Evolutionary conservation across 768 basidiomycete genomes (phyloP), one percentile per base, ranked within the genome.

Genomic region (Roridomyces roridus): DNA sequence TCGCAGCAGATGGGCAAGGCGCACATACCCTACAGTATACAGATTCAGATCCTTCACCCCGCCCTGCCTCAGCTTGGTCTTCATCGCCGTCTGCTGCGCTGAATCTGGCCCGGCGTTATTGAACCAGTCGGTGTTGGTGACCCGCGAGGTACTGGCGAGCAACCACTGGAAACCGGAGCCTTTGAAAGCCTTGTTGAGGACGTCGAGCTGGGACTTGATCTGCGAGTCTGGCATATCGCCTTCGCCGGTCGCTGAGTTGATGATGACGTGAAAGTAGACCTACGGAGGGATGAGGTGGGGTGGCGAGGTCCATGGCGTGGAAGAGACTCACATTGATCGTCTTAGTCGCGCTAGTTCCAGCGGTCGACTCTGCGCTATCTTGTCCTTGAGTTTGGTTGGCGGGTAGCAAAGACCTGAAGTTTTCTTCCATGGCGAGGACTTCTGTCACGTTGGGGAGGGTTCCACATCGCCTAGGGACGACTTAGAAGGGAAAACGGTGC

Each of bases 41-140:
- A 83, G 72, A 55, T 83, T 84, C 52, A 85, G 73, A 39, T 70
- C 75, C 11, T 64, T 63, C 3, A 65, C 69, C 26, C 65, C 72
- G 41, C 84, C 82, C 46, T 69, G 31, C 36, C 82, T 75, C 25
- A 84, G 75, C 24, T 72, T 47, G 0, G 36, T 65, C 74, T 85
- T 85, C 82, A 85, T 84, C 7, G 68, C 66, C 8, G 72, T 79
- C 66, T 85, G 81, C 25, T 68, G 62, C 28, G 67, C 59, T 35
- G 61, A 63, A 24, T 49, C 57, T 6, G 77, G 77, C 7, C 72
- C 77, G 49, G 68, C 79, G 18, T 71, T 70, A 63, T 72, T 74
- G 72, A 81, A 85, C 83, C 81, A 85, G 54, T 73, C 65, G 21
- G 73, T 43, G 62, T 80, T 83, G 57, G 70, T 60, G 4, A 78